Percentiles rank a stretch among this genome's conserved stretches.
These are phyloP conservation scores for Delitschia confertaspora DNA, from an alignment of 495 filamentous ascomycete genomes.

Conservation along the genomic window DNA sequence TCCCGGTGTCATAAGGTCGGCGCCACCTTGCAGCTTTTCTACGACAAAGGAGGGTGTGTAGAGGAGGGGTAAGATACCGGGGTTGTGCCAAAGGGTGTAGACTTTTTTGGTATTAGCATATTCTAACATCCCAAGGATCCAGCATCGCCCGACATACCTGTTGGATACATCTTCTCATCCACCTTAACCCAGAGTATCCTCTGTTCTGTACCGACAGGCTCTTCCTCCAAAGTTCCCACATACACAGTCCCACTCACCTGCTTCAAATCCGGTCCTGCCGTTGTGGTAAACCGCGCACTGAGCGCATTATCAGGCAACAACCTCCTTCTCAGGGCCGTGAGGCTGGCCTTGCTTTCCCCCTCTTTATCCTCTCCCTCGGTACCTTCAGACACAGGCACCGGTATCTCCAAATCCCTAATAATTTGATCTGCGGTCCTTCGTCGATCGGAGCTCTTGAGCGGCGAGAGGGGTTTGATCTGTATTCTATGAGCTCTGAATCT, in stretches of 20 bases:
- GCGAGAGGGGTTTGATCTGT: conserved; percentile 61
- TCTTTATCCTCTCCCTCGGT: conserved; percentile 32
- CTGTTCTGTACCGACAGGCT: conserved; percentile 47
- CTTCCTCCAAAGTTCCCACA: conserved; percentile 45
- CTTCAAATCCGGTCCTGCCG: conserved; percentile 54
- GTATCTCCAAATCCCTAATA: conserved; percentile 52
- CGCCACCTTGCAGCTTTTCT: conserved; percentile 54
- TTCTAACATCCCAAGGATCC: background rate
- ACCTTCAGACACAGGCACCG: conserved; percentile 35
- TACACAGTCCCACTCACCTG: conserved; percentile 59
- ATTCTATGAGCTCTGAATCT: background rate
- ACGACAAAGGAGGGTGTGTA: conserved; percentile 56
- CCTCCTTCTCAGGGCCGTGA: conserved; percentile 50
- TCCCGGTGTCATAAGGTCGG: conserved; percentile 69
- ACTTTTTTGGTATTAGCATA: conserved; percentile 31
- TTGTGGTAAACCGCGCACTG: conserved; percentile 62
- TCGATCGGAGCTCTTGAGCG: conserved; percentile 62
- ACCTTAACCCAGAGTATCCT: conserved; percentile 63
- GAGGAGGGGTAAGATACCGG: conserved; percentile 52
- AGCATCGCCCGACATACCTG: conserved; percentile 25
- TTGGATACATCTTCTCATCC: conserved; percentile 58
- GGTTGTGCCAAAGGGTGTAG: conserved; percentile 60
- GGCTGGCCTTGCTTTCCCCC: conserved; percentile 38
- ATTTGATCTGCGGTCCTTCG: conserved; percentile 63
- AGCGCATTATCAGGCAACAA: conserved; percentile 57